phyloP scores from a whole-genome alignment of 345 rosid species.

The Linum tenue region DNA sequence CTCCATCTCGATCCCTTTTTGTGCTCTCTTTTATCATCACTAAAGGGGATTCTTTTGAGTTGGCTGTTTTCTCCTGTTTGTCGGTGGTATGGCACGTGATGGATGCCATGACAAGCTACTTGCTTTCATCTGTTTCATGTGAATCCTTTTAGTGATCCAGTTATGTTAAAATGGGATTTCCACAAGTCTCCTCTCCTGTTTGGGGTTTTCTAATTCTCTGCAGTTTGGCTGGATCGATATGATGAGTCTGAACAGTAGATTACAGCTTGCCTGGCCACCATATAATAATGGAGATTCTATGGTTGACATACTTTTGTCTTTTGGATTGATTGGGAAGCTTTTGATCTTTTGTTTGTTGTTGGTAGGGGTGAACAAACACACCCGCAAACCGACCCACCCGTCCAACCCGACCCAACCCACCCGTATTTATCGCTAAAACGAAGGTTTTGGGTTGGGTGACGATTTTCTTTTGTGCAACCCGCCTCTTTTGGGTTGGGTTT shows the following conservation, averaged over 20 bases:
- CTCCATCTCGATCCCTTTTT: slow-evolving; percentile 1
- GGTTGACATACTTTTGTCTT: neutral
- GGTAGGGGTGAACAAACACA: too few species aligned
- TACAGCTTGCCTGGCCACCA: neutral
- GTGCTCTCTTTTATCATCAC: neutral
- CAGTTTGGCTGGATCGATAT: neutral
- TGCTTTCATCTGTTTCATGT: neutral
- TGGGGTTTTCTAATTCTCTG: neutral
- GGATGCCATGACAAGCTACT: neutral
- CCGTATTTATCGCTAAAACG: too few species aligned
- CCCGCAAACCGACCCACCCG: too few species aligned
- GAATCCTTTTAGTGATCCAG: neutral
- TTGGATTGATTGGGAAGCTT: neutral
- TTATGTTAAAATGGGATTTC: neutral
- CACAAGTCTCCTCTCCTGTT: neutral
- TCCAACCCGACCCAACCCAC: too few species aligned
- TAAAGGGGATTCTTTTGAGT: neutral
- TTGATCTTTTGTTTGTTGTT: neutral
- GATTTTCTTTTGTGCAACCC: too few species aligned
- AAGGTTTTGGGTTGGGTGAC: too few species aligned
- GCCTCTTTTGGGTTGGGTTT: too few species aligned
- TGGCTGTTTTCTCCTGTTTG: neutral
- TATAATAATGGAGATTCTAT: neutral
- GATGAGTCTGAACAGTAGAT: neutral
- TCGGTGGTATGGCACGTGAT: slow-evolving; percentile 1